Evolutionary conservation across 202 grass and related monocot genomes (phyloP), one percentile per base, ranked within the genome.

Genomic region (Zoysia matrella): DNA sequence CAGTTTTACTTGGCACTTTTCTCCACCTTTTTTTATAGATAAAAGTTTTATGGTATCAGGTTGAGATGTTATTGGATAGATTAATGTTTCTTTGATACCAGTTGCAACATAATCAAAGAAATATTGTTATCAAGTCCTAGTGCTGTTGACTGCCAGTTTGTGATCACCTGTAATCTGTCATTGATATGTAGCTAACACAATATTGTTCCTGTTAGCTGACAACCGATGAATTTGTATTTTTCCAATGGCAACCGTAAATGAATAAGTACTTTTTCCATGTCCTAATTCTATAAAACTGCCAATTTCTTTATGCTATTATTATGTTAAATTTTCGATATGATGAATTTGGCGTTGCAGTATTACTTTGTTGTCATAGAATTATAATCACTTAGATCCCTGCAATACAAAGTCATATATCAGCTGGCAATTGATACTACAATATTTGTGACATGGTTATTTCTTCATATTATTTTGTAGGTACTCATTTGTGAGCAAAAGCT

Each of bases 401-500:
- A 52, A 57, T 79, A 22, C 22, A 22, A 22, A 60, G 2, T 72
- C 77, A 68, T 43, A 22, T 22, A 22, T 22, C 22, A 22, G 22
- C 22, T 22, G 22, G 22, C 22, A 1, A 56, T 22, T 22, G 14
- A 56, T 6, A 56, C 4, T 56, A 56, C 3, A 9, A 46, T 51
- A 47, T 77, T 61, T 47, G 4, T 76, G 46, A 42, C 30, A 68
- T 73, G 11, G 48, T 78, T 47, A 2, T 79, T 73, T 86, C 22
- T 50, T 57, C 7, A 7, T 56, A 44, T 83, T 83, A 44, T 54
- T 65, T 51, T 72, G 22, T 71, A 98, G 95, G 87, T 98, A 53
- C 95, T 98, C 76, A 98, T 95, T 80, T 98, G 92, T 75, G 95
- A 98, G 67, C 95, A 98, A 58, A 98, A 98, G 80, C 84, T 98